Evolutionary conservation across 2,329 filamentous ascomycete species (phyloP).

Genomic region (Monilinia polystroma): DNA sequence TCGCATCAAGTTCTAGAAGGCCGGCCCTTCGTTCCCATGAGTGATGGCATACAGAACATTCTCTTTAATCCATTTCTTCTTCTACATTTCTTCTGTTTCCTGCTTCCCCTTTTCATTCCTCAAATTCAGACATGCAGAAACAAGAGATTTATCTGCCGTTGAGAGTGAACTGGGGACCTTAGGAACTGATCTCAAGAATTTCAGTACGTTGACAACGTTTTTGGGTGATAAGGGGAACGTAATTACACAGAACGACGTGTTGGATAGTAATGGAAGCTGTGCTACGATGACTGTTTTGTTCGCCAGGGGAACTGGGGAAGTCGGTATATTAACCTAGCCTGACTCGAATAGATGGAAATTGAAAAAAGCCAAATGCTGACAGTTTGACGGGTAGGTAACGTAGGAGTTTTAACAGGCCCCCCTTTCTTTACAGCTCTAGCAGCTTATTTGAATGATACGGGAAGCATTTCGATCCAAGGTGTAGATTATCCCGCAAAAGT

Average conservation of each 20-base stretch:
- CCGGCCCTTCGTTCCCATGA: neutral
- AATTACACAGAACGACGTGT: constrained; percentile 15
- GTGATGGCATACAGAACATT: neutral
- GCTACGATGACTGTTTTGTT: constrained; percentile 35
- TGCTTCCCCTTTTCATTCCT: neutral
- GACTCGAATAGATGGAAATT: neutral
- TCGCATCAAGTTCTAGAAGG: neutral
- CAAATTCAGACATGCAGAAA: no score
- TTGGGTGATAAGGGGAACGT: constrained; percentile 15
- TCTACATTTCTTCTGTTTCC: neutral
- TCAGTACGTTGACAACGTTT: constrained; percentile 4
- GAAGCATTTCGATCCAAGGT: constrained; percentile 50
- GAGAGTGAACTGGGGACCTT: constrained; percentile 8
- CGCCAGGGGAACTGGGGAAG: constrained; percentile 34
- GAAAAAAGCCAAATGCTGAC: neutral
- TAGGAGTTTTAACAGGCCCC: constrained; percentile 35
- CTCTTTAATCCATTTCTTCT: neutral
- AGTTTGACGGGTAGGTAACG: constrained; percentile 30
- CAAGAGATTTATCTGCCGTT: constrained; percentile 15
- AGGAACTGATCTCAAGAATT: constrained; percentile 13
- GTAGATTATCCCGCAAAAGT: constrained; percentile 52
- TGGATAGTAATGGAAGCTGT: constrained; percentile 30
- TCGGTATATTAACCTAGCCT: constrained; percentile 26
- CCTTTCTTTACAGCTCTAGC: constrained; percentile 36
- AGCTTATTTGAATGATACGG: constrained; percentile 43